Conservation (phyloP, 331 rosid species). For the Dryas integrifolia region DNA sequence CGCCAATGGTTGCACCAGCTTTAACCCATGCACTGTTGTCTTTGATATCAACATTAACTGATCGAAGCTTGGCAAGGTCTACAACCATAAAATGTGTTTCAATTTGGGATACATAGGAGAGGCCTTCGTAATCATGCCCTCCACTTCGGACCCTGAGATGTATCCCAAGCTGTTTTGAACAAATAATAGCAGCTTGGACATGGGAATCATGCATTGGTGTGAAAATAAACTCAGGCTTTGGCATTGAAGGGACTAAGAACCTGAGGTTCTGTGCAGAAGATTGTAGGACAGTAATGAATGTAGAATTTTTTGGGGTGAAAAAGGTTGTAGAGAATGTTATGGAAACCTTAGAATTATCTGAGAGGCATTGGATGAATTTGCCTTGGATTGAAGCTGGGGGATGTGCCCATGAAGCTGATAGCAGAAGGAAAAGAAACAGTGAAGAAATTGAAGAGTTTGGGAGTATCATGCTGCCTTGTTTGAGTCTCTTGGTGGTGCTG, state of each 20-base stretch:
- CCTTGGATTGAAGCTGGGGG: no score
- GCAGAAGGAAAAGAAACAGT: no score
- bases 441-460: no score
- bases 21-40: slow-evolving; percentile 14
- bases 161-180: slow-evolving; percentile 3
- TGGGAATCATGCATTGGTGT: background rate
- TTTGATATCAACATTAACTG: background rate
- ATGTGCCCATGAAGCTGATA: no score
- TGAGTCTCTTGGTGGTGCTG: no score
- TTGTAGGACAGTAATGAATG: background rate
- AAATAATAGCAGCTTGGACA: slow-evolving; percentile 3
- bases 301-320: no score
- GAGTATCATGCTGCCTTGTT: no score
- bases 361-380: no score
- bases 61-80: background rate
- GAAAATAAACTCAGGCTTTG: background rate
- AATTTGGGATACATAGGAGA: slow-evolving; percentile 14
- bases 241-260: slow-evolving; percentile 4
- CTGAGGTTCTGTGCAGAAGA: slow-evolving; percentile 12
- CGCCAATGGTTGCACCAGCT: slow-evolving; percentile 29
- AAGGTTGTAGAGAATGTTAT: no score
- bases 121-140: slow-evolving; percentile 31
- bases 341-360: no score
- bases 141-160: slow-evolving; percentile 23
- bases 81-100: no score